Base-by-base conservation (phyloP, 2,329 filamentous ascomycete genomes). In the Orbilia blumenaviensis region DNA sequence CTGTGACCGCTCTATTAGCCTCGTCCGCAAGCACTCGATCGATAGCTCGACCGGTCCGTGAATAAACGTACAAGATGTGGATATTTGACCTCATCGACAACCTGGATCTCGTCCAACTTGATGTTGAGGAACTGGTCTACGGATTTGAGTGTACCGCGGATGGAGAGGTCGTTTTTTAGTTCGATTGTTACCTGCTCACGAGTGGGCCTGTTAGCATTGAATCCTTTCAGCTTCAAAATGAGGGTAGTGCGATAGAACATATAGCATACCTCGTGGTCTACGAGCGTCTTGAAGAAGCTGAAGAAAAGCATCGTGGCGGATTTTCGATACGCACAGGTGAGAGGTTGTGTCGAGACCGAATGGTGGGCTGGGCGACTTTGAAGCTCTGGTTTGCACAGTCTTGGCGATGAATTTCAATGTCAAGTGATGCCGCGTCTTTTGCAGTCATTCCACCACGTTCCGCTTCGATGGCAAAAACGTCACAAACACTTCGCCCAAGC, bases 81-180 rank as follows among this genome's bases (percentile, higher is more conserved):
- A 83, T 97, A 98, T 84, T 94, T 93, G 82, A 95, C 85, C 85
- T 98, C 93, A 79, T 99, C 94, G 25, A 97, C 88, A 32, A 98
- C 94, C 78, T 90, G 88, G 77, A 98, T 96, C 82, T 97, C 93
- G 82, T 99, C 95, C 60, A 99, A 89, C 86, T 98, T 98, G 85
- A 99, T 97, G 85, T 99, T 99, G 82, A 99, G 89, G 85, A 96
- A 99, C 86, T 98, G 95, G 83, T 99, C 95, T 79, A 99, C 94
- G 82, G 92, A 96, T 87, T 98, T 99, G 79, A 99, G 87, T 36
- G 91, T 96, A 79, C 95, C 95, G 81, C 92, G 92, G 83, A 99
- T 96, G 82, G 94, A 93, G 80, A 99, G 96, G 85, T 99, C 95
- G 84, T 99, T 99, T 86, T 99, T 99, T 83, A 99, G 92, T 86